These are phyloP conservation scores for Suillus plorans DNA, from an alignment of 768 basidiomycete genomes.

Conservation along the genomic window DNA sequence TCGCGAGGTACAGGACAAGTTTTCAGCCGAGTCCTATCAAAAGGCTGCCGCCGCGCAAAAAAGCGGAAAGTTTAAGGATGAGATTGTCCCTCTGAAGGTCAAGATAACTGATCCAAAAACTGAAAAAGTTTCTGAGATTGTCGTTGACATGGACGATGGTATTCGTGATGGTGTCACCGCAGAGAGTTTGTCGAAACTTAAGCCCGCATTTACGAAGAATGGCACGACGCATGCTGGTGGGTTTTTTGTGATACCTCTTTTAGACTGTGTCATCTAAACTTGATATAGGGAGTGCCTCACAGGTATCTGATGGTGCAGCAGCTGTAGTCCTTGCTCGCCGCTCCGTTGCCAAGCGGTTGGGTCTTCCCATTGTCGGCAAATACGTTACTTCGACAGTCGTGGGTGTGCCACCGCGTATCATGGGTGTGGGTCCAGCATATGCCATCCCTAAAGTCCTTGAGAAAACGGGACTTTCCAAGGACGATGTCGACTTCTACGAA, in stretches of 20 bases:
- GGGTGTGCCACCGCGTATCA: slow-evolving; percentile 84
- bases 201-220: slow-evolving; percentile 79
- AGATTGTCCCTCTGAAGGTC: slow-evolving; percentile 81
- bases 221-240: slow-evolving; percentile 74
- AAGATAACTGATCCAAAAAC: slow-evolving; percentile 73
- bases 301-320: slow-evolving; percentile 91
- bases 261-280: neutral
- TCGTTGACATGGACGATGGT: slow-evolving; percentile 83
- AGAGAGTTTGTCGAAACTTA: slow-evolving; percentile 76
- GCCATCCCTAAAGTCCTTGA: slow-evolving; percentile 79
- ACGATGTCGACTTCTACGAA: slow-evolving; percentile 88
- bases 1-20: slow-evolving; percentile 78
- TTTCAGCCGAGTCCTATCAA: slow-evolving; percentile 82
- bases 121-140: slow-evolving; percentile 60
- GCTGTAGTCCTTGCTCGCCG: slow-evolving; percentile 84
- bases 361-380: slow-evolving; percentile 86
- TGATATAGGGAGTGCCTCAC: slow-evolving; percentile 71
- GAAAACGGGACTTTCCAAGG: slow-evolving; percentile 58
- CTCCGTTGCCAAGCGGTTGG: slow-evolving; percentile 75
- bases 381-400: slow-evolving; percentile 67
- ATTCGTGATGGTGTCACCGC: slow-evolving; percentile 82
- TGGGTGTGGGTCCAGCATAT: slow-evolving; percentile 90
- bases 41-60: slow-evolving; percentile 81
- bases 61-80: slow-evolving; percentile 76
- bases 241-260: slow-evolving; percentile 11